Percentiles rank a stretch among this genome's conserved stretches.
phyloP scores from a whole-genome alignment of 768 basidiomycete genomes.

The Podaxis sp. region DNA sequence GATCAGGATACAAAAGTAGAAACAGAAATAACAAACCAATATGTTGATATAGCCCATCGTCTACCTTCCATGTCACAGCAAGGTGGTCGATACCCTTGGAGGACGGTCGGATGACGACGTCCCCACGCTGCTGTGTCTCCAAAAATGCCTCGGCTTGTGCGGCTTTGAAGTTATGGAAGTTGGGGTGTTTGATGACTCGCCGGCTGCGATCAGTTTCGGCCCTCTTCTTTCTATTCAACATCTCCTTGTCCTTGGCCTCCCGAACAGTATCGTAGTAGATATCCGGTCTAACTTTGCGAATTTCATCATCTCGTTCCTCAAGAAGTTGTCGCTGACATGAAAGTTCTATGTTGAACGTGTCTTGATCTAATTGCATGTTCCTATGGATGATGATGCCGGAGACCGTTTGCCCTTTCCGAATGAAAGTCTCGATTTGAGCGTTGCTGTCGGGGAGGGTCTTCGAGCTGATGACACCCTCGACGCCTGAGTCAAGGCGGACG shows the following conservation, averaged over 20 bases:
- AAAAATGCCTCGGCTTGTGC: constrained; percentile 86
- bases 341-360: constrained; percentile 67
- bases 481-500: constrained; percentile 87
- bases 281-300: constrained; percentile 57
- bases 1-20: constrained; percentile 1
- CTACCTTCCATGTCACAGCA: constrained; percentile 99
- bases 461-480: constrained; percentile 74
- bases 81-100: constrained; percentile 92
- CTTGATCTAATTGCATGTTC: constrained; percentile 55
- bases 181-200: constrained; percentile 93
- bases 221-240: constrained; percentile 78
- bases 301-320: constrained; percentile 54
- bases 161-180: constrained; percentile 94
- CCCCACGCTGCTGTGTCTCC: constrained; percentile 88
- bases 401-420: constrained; percentile 78
- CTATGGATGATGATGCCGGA: constrained; percentile 75
- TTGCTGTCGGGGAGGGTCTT: constrained; percentile 54
- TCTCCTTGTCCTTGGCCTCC: constrained; percentile 63
- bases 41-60: constrained; percentile 92
- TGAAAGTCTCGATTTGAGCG: constrained; percentile 37
- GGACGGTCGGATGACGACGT: constrained; percentile 94
- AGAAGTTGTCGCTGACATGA: constrained; percentile 67
- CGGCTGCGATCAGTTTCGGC: constrained; percentile 76
- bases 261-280: constrained; percentile 62
- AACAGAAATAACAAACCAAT: constrained; percentile 59